phyloP scores from a whole-genome alignment of 805 yeast genomes.

The Yarrowia bubula region DNA sequence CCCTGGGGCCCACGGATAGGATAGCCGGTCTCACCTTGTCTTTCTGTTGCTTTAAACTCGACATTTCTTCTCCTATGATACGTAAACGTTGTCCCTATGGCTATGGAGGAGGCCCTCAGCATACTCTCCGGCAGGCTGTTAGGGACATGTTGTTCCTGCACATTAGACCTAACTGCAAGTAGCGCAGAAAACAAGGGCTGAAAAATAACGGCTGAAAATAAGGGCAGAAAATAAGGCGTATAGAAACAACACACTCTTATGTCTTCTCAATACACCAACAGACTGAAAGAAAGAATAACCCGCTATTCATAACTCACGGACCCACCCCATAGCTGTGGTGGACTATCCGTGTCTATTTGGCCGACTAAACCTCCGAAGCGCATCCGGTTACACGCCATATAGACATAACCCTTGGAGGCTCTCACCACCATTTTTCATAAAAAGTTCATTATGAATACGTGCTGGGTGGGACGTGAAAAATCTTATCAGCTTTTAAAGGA shows the following conservation, averaged over 20 bases:
- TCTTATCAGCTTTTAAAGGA: background rate
- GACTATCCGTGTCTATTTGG: background rate
- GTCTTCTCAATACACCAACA: too few relatives aligned
- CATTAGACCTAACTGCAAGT: too few relatives aligned
- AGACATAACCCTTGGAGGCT: background rate
- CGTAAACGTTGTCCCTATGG: conserved; percentile 14
- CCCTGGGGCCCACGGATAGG: too few relatives aligned
- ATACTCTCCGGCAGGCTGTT: too few relatives aligned
- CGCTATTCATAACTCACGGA: background rate
- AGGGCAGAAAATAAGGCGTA: too few relatives aligned
- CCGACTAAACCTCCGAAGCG: background rate
- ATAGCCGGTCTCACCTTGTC: background rate
- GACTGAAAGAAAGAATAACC: too few relatives aligned
- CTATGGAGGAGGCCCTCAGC: too few relatives aligned
- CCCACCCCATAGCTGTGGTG: background rate
- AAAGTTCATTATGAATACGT: background rate
- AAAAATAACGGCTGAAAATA: too few relatives aligned
- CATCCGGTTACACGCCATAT: background rate
- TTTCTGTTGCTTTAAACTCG: conserved; percentile 8
- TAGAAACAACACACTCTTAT: too few relatives aligned
- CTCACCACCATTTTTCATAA: background rate
- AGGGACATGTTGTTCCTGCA: too few relatives aligned
- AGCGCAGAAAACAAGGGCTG: too few relatives aligned
- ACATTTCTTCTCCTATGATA: conserved; percentile 1
- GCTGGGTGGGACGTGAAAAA: background rate